Base-by-base conservation (phyloP, 1,284 basidiomycete genomes). In the Entoloma clypeatum region DNA sequence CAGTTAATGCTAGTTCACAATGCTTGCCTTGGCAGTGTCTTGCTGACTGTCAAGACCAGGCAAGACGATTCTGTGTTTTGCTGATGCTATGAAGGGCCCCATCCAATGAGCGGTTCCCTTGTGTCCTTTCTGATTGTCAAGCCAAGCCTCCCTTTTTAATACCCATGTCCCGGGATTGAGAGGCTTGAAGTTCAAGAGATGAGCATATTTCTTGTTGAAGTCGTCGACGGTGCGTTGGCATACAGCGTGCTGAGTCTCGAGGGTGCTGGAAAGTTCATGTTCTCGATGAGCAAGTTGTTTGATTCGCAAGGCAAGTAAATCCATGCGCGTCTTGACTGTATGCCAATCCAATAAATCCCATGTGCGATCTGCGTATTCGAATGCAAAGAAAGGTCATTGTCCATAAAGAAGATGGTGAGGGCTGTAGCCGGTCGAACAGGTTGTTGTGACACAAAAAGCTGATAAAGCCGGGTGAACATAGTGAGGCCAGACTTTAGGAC, bases 371-470 rank as follows among this genome's bases (percentile, higher is more conserved):
- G 51, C 34, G 9, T 62, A 36, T 27, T 67, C 60, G 36, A 63
- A 63, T 0, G 58, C 54, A 17, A 66, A 49, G 11, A 64, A 40
- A 0, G 57, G 57, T 13, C 63, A 50, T 6, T 50, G 41, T 0
- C 64, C 62, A 48, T 66, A 63, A 4, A 65, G 47, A 2, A 68
- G 39, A 26, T 55, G 65, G 38, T 59, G 67, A 0, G 64, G 64
- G 0, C 61, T 48, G 27, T 52, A 62, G 1, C 62, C 60, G 0
- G 63, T 65, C 1, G 54, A 38, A 0, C 57, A 38, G 3, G 48
- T 51, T 2, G 50, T 47, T 0, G 60, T 61, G 5, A 57, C 52
- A 0, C 57, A 48, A 6, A 59, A 51, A 0, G 62, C 52, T 4
- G 55, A 52, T 1, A 60, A 40, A 3, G 47, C 45, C 0, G 54